Base-by-base conservation (phyloP, 805 yeast species). In the Candida boleticola region DNA sequence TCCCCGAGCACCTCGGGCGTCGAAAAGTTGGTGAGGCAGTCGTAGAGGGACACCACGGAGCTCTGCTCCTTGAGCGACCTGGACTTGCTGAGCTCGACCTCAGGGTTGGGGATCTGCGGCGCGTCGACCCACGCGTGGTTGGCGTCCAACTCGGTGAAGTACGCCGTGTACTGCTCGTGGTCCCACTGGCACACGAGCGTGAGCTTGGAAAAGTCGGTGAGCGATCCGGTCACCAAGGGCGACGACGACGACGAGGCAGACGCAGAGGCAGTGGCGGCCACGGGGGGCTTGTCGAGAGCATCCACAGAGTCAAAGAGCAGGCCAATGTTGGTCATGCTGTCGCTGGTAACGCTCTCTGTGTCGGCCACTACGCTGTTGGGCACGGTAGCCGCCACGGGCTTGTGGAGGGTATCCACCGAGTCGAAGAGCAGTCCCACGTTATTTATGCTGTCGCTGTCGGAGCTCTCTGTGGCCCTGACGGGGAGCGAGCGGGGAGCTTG, bases 1-100 rank as follows among this genome's bases (percentile, higher is more conserved):
- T 87, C 85, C 11, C 97, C 88, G 35, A 92, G 71, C 2, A 89
- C 79, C 59, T 92, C 99, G 0, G 95, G 83, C 38, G 79, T 76
- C 16, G 95, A 79, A 54, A 92, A 92, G 44, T 80, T 57, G 17
- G 76, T 74, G 36, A 92, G 59, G 57, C 98, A 92, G 51, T 86
- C 92, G 47, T 80, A 77, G 16, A 92, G 54, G 5, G 70, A 60
- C 14, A 71, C 56, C 17, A 60, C 70, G 0, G 85, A 68, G 17
- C 83, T 75, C 26, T 71, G 68, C 42, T 71, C 63, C 57, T 53
- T 55, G 31, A 54, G 60, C 31, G 67, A 52, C 26, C 47, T 44
- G 2, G 57, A 57, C 50, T 70, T 74, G 43, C 65, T 71, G n/a
- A 58, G 64, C 47, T 76, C 83, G 30, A 84, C 64, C 46, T 78